Percentiles rank a stretch among this genome's conserved stretches.
Evolutionary conservation across 2,329 filamentous ascomycete genomes (phyloP).

Genomic region (Aspergillus novofumigatus): DNA sequence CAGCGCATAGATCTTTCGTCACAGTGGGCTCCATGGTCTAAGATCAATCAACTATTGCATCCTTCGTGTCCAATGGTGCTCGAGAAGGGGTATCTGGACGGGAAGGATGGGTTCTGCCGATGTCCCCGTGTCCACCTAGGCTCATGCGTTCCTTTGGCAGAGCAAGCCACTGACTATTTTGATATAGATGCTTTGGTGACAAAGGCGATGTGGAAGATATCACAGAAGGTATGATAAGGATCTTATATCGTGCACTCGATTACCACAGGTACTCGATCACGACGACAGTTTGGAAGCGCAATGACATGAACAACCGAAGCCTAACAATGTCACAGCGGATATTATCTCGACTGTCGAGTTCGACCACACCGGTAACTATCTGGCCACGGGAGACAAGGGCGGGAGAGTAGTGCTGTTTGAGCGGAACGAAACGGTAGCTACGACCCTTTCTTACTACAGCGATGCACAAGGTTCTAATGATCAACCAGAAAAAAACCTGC

Average conservation of each 20-base stretch:
- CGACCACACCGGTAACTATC: conserved; percentile 50
- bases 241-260: background rate
- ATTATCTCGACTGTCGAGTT: conserved; percentile 52
- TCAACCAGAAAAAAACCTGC: conserved; percentile 90
- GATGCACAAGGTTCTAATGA: conserved; percentile 29
- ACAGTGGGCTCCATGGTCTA: background rate
- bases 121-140: background rate
- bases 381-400: conserved; percentile 51
- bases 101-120: background rate
- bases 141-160: background rate
- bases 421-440: conserved; percentile 81
- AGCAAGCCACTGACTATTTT: conserved; percentile 8
- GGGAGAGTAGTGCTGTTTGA: conserved; percentile 51
- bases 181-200: conserved; percentile 88
- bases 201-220: conserved; percentile 99
- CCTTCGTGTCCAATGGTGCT: background rate
- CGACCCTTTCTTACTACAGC: conserved; percentile 5
- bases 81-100: background rate
- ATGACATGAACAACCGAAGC: background rate
- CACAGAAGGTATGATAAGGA: conserved; percentile 69
- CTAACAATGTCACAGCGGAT: conserved; percentile 33
- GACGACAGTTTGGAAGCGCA: background rate
- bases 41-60: background rate
- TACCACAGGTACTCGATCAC: background rate
- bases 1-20: conserved; percentile 5